Conservation (phyloP, 257 asterid species). For the Solanum tacnaense region DNA sequence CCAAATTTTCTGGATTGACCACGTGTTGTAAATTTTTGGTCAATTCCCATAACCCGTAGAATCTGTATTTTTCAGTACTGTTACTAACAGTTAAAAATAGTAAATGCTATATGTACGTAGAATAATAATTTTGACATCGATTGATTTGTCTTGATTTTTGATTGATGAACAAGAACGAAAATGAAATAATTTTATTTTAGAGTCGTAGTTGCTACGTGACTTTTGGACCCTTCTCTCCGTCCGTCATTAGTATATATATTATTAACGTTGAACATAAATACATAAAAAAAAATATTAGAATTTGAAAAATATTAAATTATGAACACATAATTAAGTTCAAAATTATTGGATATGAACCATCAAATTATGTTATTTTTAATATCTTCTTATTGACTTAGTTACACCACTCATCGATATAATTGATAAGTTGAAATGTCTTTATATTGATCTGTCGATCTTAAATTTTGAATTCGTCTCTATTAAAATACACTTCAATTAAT, state of each 20-base stretch:
- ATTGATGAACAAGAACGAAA: not conserved
- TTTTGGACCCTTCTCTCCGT: not conserved
- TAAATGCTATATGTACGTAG: not conserved
- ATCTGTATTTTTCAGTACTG: not conserved
- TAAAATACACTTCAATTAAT: accelerated
- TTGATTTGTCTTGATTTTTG: not conserved
- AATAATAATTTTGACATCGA: no score
- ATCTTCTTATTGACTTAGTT: not conserved
- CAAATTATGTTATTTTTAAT: not conserved
- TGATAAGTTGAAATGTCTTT: not conserved
- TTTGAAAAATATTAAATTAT: not conserved
- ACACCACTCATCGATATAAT: not conserved
- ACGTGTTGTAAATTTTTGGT: not conserved
- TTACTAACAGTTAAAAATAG: not conserved
- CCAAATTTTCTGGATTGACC: not conserved
- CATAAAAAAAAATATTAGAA: not conserved
- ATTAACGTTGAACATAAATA: not conserved
- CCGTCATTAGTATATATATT: not conserved
- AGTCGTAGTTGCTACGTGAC: not conserved
- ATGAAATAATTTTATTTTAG: not conserved
- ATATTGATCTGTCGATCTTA: not conserved
- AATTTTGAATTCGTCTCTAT: not conserved
- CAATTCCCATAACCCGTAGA: not conserved
- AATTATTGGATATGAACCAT: not conserved
- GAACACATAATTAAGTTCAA: not conserved